These are phyloP conservation scores for Trifolium fragiferum DNA, from an alignment of 306 rosid species.

Conservation along the genomic window DNA sequence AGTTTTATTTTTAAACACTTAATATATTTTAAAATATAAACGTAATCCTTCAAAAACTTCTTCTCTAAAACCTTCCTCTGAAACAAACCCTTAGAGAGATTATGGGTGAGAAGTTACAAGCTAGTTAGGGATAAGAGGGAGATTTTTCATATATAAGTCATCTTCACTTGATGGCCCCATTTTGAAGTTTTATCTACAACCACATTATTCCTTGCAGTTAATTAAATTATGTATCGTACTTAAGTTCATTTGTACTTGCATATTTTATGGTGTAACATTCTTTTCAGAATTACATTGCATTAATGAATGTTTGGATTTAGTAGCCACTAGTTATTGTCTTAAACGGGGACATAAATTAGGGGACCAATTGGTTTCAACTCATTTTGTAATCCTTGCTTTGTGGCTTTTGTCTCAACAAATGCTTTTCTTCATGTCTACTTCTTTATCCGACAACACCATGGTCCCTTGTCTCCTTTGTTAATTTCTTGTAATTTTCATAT, in stretches of 20 bases:
- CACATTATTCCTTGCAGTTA: background rate
- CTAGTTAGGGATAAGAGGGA: no score
- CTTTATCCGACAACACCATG: slow-evolving; percentile 74
- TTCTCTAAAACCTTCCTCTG: no score
- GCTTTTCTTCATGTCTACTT: slow-evolving; percentile 59
- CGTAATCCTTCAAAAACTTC: no score
- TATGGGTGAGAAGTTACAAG: no score
- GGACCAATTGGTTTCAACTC: slow-evolving; percentile 82
- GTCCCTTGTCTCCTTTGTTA: slow-evolving; percentile 68
- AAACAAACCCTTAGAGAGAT: no score
- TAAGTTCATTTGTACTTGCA: slow-evolving; percentile 44
- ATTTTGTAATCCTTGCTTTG: slow-evolving; percentile 64
- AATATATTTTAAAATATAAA: no score
- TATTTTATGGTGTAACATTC: slow-evolving; percentile 58
- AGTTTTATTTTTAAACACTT: no score
- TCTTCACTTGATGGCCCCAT: background rate
- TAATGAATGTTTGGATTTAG: slow-evolving; percentile 72
- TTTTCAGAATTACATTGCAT: slow-evolving; percentile 54
- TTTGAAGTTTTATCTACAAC: background rate
- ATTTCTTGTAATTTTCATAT: slow-evolving; percentile 30
- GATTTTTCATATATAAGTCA: background rate
- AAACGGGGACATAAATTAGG: slow-evolving; percentile 61
- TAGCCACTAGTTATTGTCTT: slow-evolving; percentile 59
- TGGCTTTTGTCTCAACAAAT: slow-evolving; percentile 64
- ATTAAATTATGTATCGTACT: background rate